phyloP scores from a whole-genome alignment of 2,329 filamentous ascomycete genomes.

The Penicillium sp. region DNA sequence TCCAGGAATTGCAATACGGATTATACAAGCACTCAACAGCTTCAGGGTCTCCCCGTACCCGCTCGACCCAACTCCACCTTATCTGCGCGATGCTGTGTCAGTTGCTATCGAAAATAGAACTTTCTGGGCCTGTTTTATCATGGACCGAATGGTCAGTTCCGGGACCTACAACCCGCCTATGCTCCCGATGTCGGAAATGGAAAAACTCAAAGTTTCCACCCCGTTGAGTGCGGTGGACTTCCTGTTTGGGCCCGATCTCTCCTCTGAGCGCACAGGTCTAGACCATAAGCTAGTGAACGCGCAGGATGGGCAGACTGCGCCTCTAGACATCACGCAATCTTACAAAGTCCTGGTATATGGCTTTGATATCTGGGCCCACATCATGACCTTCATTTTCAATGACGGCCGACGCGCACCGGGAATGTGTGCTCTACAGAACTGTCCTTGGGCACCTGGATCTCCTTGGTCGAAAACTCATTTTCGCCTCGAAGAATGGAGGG shows the following conservation, averaged over 20 bases:
- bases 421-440: conserved; percentile 42
- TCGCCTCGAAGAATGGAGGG: conserved; percentile 39
- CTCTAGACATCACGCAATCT: conserved; percentile 17
- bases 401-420: conserved; percentile 45
- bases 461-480: conserved; percentile 36
- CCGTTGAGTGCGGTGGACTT: conserved; percentile 34
- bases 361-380: conserved; percentile 47
- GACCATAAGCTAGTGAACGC: conserved; percentile 5
- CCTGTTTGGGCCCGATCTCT: conserved; percentile 37
- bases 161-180: conserved; percentile 38
- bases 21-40: conserved; percentile 35
- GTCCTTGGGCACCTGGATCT: conserved; percentile 42
- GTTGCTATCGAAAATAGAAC: conserved; percentile 41
- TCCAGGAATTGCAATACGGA: conserved; percentile 41
- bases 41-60: conserved; percentile 21
- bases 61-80: conserved; percentile 24
- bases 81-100: conserved; percentile 25
- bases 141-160: conserved; percentile 49
- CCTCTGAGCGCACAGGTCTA: conserved; percentile 10
- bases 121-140: conserved; percentile 51
- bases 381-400: conserved; percentile 47
- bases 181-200: conserved; percentile 22
- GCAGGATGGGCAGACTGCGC: conserved; percentile 4
- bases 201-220: conserved; percentile 13
- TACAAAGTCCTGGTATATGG: conserved; percentile 41